Conservation (phyloP, 306 rosid genomes). For the Lathyrus tuberosus region DNA sequence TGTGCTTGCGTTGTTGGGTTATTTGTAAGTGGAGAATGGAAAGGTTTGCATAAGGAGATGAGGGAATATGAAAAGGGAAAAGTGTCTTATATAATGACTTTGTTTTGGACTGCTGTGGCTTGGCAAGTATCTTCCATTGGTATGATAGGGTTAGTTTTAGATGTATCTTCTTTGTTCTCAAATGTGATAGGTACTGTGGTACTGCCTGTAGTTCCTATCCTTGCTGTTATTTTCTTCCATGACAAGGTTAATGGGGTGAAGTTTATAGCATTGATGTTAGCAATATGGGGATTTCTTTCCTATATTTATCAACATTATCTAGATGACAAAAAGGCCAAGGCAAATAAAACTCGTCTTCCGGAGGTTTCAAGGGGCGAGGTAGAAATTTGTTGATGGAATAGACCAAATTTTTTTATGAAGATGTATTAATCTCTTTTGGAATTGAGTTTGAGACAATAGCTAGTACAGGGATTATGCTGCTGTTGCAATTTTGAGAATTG, state of each 20-base stretch:
- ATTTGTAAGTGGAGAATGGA: conserved; percentile 69
- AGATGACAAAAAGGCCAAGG: conserved; percentile 49
- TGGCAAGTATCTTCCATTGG: conserved; percentile 64
- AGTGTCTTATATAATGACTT: conserved; percentile 62
- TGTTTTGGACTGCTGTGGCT: conserved; percentile 62
- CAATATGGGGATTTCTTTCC: conserved; percentile 64
- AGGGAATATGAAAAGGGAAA: conserved; percentile 52
- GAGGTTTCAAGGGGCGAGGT: conserved; percentile 36
- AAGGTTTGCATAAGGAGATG: conserved; percentile 49
- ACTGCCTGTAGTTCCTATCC: conserved; percentile 55
- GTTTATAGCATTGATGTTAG: conserved; percentile 57
- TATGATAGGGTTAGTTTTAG: conserved; percentile 59
- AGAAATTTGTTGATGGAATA: conserved; percentile 40
- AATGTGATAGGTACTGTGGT: conserved; percentile 54
- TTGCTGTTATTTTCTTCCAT: conserved; percentile 52
- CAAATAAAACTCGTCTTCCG: conserved; percentile 19
- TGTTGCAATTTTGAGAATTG: conserved; percentile 6
- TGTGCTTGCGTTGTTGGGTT: conserved; percentile 56
- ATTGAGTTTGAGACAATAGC: conserved; percentile 16
- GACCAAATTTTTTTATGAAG: conserved; percentile 9
- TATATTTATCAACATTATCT: conserved; percentile 61
- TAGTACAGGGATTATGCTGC: background rate
- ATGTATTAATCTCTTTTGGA: background rate
- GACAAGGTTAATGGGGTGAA: conserved; percentile 62
- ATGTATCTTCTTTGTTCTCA: conserved; percentile 67